A percentile compares a stretch with the other conserved stretches of the same genome.
These are phyloP conservation scores for Candida pseudofarinosa DNA, from an alignment of 805 yeast species.

Conservation along the genomic window DNA sequence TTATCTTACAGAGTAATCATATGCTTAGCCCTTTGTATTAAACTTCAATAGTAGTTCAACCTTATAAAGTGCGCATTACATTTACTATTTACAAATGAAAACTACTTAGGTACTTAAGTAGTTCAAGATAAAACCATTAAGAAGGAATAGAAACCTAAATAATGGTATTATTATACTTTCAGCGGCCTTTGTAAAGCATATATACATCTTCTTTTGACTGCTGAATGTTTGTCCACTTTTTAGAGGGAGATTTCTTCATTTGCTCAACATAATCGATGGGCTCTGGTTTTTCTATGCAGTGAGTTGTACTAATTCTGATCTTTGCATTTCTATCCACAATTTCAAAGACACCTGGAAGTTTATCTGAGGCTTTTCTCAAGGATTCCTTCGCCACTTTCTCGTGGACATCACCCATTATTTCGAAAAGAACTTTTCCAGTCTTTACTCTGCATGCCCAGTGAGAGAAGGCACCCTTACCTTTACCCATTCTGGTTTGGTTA, in stretches of 20 bases:
- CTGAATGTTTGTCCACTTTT: slow-evolving; percentile 53
- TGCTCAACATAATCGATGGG: slow-evolving; percentile 51
- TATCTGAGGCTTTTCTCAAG: slow-evolving; percentile 82
- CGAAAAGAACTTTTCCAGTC: slow-evolving; percentile 89
- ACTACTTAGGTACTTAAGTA: no score
- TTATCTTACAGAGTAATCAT: no score
- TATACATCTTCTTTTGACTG: slow-evolving; percentile 50
- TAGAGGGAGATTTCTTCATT: slow-evolving; percentile 58
- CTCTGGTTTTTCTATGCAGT: slow-evolving; percentile 46
- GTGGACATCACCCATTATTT: slow-evolving; percentile 76
- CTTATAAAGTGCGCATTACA: not conserved
- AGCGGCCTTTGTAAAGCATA: slow-evolving; percentile 61
- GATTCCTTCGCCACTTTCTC: slow-evolving; percentile 89
- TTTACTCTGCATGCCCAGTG: slow-evolving; percentile 97
- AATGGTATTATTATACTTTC: slow-evolving; percentile 5
- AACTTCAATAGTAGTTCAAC: no score
- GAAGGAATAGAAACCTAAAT: no score
- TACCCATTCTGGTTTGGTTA: slow-evolving; percentile 99
- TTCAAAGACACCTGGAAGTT: slow-evolving; percentile 90
- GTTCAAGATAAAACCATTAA: no score
- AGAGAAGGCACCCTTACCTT: slow-evolving; percentile 96
- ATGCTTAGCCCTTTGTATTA: not conserved
- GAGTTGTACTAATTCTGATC: slow-evolving; percentile 68
- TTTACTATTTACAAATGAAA: not conserved
- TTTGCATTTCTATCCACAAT: slow-evolving; percentile 61